Evolutionary conservation across 2,329 filamentous ascomycete species (phyloP).

Genomic region (Talaromyces pinophilus): DNA sequence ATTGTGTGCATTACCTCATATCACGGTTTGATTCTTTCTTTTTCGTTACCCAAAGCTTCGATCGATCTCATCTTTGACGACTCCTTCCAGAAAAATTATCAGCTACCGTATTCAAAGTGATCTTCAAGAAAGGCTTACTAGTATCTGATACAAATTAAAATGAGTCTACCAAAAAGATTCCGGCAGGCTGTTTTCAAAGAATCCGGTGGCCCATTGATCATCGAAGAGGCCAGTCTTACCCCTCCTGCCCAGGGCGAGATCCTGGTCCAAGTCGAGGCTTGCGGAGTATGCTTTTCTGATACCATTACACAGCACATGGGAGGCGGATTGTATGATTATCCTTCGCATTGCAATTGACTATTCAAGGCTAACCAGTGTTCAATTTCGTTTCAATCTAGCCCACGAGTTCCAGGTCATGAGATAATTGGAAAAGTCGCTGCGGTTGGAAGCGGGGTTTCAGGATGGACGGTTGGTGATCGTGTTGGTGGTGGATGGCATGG

Average conservation of each 20-base stretch:
- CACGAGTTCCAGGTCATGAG: conserved; percentile 70
- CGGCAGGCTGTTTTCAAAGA: conserved; percentile 65
- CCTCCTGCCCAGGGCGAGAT: conserved; percentile 60
- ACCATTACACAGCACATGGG: conserved; percentile 52
- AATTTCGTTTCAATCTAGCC: conserved; percentile 37
- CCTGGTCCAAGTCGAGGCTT: conserved; percentile 70
- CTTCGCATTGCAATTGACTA: background rate
- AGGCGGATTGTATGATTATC: conserved; percentile 48
- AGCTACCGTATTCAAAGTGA: background rate
- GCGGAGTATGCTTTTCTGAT: conserved; percentile 71
- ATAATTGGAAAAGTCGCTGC: conserved; percentile 67
- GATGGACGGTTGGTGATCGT: conserved; percentile 64
- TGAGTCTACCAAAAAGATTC: conserved; percentile 63
- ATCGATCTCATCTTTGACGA: background rate
- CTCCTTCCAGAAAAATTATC: background rate
- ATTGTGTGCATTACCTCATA: background rate
- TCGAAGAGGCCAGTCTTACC: conserved; percentile 63
- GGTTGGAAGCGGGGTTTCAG: conserved; percentile 55
- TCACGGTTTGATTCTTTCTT: background rate
- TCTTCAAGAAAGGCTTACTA: background rate
- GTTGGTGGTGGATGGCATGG: conserved; percentile 72
- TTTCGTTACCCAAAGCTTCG: background rate
- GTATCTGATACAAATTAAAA: conserved; percentile 4
- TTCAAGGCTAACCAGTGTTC: background rate
- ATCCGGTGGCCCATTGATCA: conserved; percentile 53